phyloP scores from a whole-genome alignment of 805 yeast species.

The Saccharomyces cerevisiae region DNA sequence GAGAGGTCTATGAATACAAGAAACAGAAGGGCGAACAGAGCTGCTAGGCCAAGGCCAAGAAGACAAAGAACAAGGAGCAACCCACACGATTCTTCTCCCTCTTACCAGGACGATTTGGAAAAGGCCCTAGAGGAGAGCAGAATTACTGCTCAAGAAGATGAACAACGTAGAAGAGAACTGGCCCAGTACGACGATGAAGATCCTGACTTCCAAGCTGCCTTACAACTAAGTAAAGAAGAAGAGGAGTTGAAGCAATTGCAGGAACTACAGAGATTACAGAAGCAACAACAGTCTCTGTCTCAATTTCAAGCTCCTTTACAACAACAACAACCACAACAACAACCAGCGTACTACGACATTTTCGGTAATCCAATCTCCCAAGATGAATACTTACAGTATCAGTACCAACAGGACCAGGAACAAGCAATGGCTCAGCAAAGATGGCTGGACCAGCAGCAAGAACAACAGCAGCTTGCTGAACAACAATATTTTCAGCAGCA shows the following conservation, averaged over 20 bases:
- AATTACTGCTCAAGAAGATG: constrained; percentile 79
- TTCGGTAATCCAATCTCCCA: constrained; percentile 24
- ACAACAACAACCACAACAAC: constrained; percentile 15
- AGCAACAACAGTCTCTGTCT: constrained; percentile 12
- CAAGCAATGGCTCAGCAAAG: background rate
- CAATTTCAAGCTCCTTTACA: constrained; percentile 6
- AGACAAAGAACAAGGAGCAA: constrained; percentile 23
- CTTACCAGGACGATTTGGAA: constrained; percentile 68
- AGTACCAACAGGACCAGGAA: constrained; percentile 13
- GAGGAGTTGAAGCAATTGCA: constrained; percentile 26
- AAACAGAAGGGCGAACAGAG: constrained; percentile 32
- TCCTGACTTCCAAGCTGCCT: constrained; percentile 25
- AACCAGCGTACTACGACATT: constrained; percentile 21
- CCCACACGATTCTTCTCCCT: constrained; percentile 25
- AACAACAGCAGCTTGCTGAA: constrained; percentile 3
- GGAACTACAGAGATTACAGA: constrained; percentile 22
- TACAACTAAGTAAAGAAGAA: constrained; percentile 27
- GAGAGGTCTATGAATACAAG: constrained; percentile 45
- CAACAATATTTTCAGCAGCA: background rate
- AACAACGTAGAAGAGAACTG: constrained; percentile 39
- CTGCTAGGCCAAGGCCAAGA: constrained; percentile 31
- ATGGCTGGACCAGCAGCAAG: constrained; percentile 14
- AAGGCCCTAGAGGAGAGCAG: constrained; percentile 74
- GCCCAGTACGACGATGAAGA: constrained; percentile 17
- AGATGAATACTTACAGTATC: constrained; percentile 22